phyloP scores from a whole-genome alignment of 257 asterid genomes.

The Apocynum venetum region DNA sequence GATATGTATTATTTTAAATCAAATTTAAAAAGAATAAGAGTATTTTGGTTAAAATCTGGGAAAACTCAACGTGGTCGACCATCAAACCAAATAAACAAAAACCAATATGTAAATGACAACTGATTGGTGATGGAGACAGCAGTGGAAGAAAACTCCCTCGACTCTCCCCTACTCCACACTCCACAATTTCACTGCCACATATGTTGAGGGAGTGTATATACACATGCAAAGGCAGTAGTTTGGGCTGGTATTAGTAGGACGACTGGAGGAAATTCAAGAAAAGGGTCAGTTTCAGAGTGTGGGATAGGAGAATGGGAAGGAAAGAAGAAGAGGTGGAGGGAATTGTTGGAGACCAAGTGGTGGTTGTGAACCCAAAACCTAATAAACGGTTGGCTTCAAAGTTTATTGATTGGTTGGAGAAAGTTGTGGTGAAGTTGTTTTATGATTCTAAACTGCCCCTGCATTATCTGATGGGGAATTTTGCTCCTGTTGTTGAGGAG shows the following conservation, averaged over 20 bases:
- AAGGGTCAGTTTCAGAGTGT: background rate
- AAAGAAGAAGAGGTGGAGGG: constrained; percentile 33
- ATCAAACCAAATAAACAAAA: background rate
- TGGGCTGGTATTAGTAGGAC: background rate
- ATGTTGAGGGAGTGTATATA: background rate
- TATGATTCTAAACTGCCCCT: constrained; percentile 60
- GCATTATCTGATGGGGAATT: constrained; percentile 73
- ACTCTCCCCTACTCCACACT: background rate
- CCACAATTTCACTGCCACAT: background rate
- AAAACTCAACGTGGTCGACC: background rate
- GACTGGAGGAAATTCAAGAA: background rate
- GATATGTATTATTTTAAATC: too few relatives aligned
- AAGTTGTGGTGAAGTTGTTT: constrained; percentile 64
- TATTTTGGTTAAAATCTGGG: too few relatives aligned
- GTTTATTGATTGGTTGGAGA: constrained; percentile 73
- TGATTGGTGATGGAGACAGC: background rate
- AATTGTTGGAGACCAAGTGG: constrained; percentile 33
- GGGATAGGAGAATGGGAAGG: constrained; percentile 33
- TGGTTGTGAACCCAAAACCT: constrained; percentile 77
- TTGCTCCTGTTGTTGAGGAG: constrained; percentile 73
- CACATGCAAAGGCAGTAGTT: background rate
- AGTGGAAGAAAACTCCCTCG: background rate
- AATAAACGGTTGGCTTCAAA: constrained; percentile 51
- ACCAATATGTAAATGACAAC: background rate
- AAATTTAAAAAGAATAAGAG: too few relatives aligned